These are phyloP conservation scores for Yamadazyma philogaea DNA, from an alignment of 805 yeast genomes.

Conservation along the genomic window DNA sequence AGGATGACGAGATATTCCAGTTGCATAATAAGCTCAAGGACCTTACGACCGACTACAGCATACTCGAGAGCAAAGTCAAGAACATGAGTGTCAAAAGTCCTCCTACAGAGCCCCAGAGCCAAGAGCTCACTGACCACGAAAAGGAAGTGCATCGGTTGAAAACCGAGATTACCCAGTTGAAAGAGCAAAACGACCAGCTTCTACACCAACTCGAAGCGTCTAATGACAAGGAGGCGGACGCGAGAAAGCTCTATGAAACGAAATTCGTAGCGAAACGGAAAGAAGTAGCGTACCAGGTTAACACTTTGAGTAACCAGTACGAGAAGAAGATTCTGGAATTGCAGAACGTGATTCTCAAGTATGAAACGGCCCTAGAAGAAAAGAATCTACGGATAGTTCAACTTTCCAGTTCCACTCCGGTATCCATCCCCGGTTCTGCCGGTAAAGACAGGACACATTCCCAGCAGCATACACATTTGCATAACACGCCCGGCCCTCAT, in stretches of 20 bases:
- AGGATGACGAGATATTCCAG: conserved; percentile 20
- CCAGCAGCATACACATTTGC: neutral
- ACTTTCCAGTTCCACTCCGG: conserved; percentile 35
- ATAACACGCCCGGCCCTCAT: neutral
- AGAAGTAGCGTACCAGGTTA: conserved; percentile 27
- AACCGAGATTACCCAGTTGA: conserved; percentile 17
- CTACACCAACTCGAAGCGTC: conserved; percentile 17
- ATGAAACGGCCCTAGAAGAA: conserved; percentile 36
- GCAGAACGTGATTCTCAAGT: conserved; percentile 24
- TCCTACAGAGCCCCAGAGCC: neutral
- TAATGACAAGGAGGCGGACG: conserved; percentile 8
- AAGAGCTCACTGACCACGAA: conserved; percentile 7
- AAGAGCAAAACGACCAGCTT: conserved; percentile 21
- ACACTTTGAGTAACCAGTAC: conserved; percentile 23
- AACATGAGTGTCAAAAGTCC: neutral
- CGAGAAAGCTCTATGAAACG: conserved; percentile 21
- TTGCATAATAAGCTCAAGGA: conserved; percentile 17
- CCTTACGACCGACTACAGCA: conserved; percentile 10
- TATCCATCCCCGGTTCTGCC: conserved; percentile 29
- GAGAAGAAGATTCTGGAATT: conserved; percentile 38
- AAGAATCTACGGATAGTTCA: conserved; percentile 34
- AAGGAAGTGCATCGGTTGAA: conserved; percentile 12
- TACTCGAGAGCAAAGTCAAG: conserved; percentile 3
- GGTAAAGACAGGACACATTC: conserved; percentile 6
- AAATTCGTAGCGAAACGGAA: conserved; percentile 21